Conservation (phyloP, 805 yeast genomes). For the Isabelozyma gotoi region DNA sequence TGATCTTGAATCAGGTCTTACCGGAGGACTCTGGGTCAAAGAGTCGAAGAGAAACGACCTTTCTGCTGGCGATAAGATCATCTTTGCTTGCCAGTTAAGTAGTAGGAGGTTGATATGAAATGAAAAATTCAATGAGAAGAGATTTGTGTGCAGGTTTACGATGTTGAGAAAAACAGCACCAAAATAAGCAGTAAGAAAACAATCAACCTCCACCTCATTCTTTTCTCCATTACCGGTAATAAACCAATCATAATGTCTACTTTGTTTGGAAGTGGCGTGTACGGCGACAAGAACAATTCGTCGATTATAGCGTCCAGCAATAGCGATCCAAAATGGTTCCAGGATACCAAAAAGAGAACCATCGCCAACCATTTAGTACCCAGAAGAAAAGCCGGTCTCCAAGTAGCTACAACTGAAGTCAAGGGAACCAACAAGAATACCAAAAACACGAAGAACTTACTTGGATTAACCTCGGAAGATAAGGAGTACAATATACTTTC, state of each 20-base stretch:
- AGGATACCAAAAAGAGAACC: slow-evolving; percentile 30
- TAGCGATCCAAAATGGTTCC: slow-evolving; percentile 36
- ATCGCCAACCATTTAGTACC: slow-evolving; percentile 44
- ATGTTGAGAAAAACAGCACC: background rate
- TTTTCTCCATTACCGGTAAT: background rate
- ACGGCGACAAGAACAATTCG: background rate
- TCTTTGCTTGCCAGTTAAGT: too few relatives aligned
- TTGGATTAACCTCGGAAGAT: slow-evolving; percentile 7
- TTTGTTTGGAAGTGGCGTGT: background rate
- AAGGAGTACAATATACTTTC: slow-evolving; percentile 35
- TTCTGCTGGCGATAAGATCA: slow-evolving; percentile 77
- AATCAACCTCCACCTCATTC: too few relatives aligned
- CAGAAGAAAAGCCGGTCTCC: slow-evolving; percentile 40
- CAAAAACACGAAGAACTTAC: slow-evolving; percentile 5
- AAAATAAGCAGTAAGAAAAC: background rate
- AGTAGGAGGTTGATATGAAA: background rate
- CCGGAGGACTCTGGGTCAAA: slow-evolving; percentile 53
- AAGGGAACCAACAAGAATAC: background rate
- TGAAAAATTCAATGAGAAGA: background rate
- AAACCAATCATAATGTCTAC: background rate
- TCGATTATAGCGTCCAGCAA: slow-evolving; percentile 1
- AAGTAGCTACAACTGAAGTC: slow-evolving; percentile 19
- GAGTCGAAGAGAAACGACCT: slow-evolving; percentile 77
- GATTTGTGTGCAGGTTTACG: background rate
- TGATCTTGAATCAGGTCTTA: slow-evolving; percentile 84